Evolutionary conservation across 163 green algal genomes (phyloP), one percentile per base, ranked within the genome.

Genomic region (Scenedesmus sp.): DNA sequence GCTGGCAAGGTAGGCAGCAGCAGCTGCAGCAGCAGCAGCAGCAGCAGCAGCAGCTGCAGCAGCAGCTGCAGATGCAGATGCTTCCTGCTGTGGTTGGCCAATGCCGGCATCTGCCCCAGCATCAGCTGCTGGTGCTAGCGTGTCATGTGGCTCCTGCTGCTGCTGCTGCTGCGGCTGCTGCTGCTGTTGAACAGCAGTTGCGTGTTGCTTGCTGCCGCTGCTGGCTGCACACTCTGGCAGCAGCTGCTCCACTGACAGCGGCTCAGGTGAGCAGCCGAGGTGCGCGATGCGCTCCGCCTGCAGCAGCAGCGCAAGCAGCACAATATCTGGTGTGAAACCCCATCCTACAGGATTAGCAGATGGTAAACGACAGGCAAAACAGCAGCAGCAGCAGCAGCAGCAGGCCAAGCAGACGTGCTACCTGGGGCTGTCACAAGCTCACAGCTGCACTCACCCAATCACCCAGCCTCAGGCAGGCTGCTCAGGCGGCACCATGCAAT

Each of bases 221-320:
- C 12, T 79, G 34, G 59, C 1, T 60, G 77, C 77, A 54, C 9
- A 12, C 23, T 59, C 18, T 54, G 74, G 66, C 46, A 91, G 66
- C 81, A 92, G 81, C 18, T 20, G 20, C 12, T 88, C 55, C 23
- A 86, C 10, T 74, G 77, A 74, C 67, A 89, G 66, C 5, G 55
- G 12, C 12, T 54, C 52, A 15, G 92, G 84, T 20, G 82, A 87
- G 10, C 93, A 87, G 34, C 54, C 83, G 18, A 95, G 67, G 70
- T 93, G 34, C 0, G 66, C 82, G 0, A 94, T 16, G 0, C 73
- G 92, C 77, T 93, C 87, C 9, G 87, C 93, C 93, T 93, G 77
- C 4, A 74, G 26, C 57, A 62, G 59, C 64, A 87, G 60, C 64
- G 59, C 60, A 18, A 57, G 26, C 3, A 26, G 13, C 26, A 83